Conservation (phyloP, 768 basidiomycete species). For the Mycena amicta region DNA sequence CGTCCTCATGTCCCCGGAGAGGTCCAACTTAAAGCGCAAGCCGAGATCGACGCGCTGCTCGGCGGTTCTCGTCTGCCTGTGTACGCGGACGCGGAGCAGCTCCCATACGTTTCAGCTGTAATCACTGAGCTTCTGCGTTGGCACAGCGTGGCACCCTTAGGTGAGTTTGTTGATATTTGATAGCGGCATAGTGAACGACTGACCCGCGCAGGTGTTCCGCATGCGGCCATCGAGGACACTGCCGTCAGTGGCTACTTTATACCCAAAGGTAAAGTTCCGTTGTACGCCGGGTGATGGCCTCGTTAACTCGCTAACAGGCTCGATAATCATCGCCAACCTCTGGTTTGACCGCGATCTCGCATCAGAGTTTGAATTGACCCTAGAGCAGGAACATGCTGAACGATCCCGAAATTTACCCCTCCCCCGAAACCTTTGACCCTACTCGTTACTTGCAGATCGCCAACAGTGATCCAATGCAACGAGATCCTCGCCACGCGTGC, state of each 20-base stretch:
- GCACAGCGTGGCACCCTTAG: slow-evolving; percentile 49
- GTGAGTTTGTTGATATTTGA: too few relatives aligned
- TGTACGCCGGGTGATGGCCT: background rate
- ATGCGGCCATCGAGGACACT: slow-evolving; percentile 48
- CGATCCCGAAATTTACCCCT: slow-evolving; percentile 50
- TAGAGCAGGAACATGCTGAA: slow-evolving; percentile 54
- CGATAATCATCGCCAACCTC: slow-evolving; percentile 48
- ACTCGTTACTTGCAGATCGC: slow-evolving; percentile 41
- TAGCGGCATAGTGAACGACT: too few relatives aligned
- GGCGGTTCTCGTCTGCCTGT: slow-evolving; percentile 40
- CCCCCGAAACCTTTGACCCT: slow-evolving; percentile 53
- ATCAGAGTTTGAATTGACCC: too few relatives aligned
- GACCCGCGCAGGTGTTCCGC: slow-evolving; percentile 50
- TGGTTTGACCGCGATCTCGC: slow-evolving; percentile 34
- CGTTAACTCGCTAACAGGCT: slow-evolving; percentile 19
- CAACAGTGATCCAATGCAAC: slow-evolving; percentile 33
- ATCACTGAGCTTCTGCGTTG: slow-evolving; percentile 53
- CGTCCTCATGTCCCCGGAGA: too few relatives aligned
- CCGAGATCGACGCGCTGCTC: slow-evolving; percentile 50
- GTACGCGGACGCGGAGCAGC: slow-evolving; percentile 41
- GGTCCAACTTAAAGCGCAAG: slow-evolving; percentile 53
- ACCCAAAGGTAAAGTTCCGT: slow-evolving; percentile 36
- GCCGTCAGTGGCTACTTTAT: slow-evolving; percentile 46
- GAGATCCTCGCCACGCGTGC: slow-evolving; percentile 42
- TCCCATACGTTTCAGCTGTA: slow-evolving; percentile 53